These are phyloP conservation scores for Chimonanthus praecox DNA, from an alignment of 164 flowering plant genomes.

Conservation along the genomic window DNA sequence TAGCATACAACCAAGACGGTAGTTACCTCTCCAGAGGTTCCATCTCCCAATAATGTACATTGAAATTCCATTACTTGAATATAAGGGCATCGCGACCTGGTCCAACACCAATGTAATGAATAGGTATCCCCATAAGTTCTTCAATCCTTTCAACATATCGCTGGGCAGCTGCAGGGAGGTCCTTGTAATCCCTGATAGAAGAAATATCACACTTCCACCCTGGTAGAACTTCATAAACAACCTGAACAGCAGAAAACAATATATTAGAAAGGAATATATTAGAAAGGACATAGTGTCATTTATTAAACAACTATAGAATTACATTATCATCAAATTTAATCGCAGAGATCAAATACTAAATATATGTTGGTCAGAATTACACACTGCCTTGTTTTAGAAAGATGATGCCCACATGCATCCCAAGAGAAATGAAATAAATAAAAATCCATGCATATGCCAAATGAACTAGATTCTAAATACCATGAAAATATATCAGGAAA, in stretches of 20 bases:
- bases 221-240: conserved; percentile 77
- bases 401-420: background rate
- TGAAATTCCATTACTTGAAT: conserved; percentile 37
- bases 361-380: too few relatives aligned
- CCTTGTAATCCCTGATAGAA: conserved; percentile 47
- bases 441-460: background rate
- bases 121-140: conserved; percentile 77
- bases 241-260: conserved; percentile 35
- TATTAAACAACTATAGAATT: background rate
- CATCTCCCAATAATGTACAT: background rate
- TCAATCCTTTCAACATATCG: conserved; percentile 81
- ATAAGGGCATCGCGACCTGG: conserved; percentile 93
- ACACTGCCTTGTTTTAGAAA: background rate
- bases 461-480: background rate
- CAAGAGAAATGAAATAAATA: too few relatives aligned
- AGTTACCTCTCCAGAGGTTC: background rate
- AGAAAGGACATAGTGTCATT: background rate
- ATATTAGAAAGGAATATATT: background rate
- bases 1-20: background rate
- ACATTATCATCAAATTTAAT: too few relatives aligned
- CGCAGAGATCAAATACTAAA: too few relatives aligned
- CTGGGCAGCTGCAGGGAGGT: conserved; percentile 76
- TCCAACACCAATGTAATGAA: conserved; percentile 89
- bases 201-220: conserved; percentile 90
- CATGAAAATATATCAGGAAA: too few relatives aligned